Evolutionary conservation across 768 basidiomycete genomes (phyloP).

Genomic region (Infundibulicybe gibba): DNA sequence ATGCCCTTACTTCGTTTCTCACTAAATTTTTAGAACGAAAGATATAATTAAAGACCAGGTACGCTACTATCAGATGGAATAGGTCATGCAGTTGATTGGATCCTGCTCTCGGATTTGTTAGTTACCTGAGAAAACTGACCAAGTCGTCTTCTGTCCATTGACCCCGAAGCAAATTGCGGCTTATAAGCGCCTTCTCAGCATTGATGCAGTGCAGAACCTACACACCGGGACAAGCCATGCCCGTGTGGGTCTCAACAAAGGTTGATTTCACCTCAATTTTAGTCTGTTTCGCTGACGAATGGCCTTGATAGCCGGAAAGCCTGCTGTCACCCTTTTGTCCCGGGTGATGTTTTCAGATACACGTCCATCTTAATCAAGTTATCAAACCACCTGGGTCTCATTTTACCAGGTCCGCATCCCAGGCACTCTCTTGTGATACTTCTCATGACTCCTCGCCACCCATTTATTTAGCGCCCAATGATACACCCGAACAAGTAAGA

Average conservation of each 20-base stretch:
- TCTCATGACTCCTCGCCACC: neutral
- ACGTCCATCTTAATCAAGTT: slow-evolving; percentile 83
- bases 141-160: slow-evolving; percentile 93
- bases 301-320: slow-evolving; percentile 28
- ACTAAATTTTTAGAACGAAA: slow-evolving; percentile 54
- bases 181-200: slow-evolving; percentile 69
- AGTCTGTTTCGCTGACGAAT: neutral
- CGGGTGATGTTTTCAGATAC: slow-evolving; percentile 70
- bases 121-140: slow-evolving; percentile 86
- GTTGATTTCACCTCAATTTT: slow-evolving; percentile 31
- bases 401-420: slow-evolving; percentile 64
- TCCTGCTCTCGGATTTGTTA: slow-evolving; percentile 19
- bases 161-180: slow-evolving; percentile 64
- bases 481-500: slow-evolving; percentile 64
- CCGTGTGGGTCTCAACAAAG: slow-evolving; percentile 58
- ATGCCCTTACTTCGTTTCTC: neutral
- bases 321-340: slow-evolving; percentile 43
- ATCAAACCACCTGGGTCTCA: slow-evolving; percentile 84
- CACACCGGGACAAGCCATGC: slow-evolving; percentile 70
- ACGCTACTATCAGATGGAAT: neutral
- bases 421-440: neutral
- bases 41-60: slow-evolving; percentile 71
- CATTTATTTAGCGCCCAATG: slow-evolving; percentile 50
- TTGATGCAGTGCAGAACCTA: slow-evolving; percentile 59
- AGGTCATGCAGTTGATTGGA: no score